These are phyloP conservation scores for Waitea zeae DNA, from an alignment of 1,284 basidiomycete genomes.

Conservation along the genomic window DNA sequence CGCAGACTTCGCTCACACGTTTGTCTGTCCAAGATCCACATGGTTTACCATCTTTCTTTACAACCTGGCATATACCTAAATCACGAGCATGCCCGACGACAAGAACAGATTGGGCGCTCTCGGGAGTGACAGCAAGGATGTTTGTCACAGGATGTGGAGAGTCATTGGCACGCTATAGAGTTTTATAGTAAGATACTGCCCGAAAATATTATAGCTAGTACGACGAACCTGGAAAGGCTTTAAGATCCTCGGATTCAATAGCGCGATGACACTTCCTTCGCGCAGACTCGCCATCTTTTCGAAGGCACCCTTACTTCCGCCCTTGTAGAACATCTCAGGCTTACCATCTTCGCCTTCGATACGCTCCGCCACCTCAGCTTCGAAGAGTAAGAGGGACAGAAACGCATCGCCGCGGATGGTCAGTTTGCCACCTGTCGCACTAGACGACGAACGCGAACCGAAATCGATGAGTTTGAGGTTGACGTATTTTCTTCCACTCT, in stretches of 20 bases:
- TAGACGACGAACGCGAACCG: constrained; percentile 35
- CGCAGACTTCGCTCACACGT: constrained; percentile 69
- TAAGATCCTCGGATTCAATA: constrained; percentile 78
- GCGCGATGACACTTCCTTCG: constrained; percentile 79
- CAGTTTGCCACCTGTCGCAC: constrained; percentile 33
- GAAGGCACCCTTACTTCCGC: constrained; percentile 86
- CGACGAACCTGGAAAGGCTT: constrained; percentile 63
- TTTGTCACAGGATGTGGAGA: constrained; percentile 65
- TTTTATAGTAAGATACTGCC: no score
- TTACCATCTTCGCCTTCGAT: constrained; percentile 24
- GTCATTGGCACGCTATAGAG: constrained; percentile 26
- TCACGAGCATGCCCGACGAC: constrained; percentile 78
- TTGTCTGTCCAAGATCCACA: constrained; percentile 84
- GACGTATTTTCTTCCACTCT: constrained; percentile 62
- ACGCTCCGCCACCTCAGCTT: constrained; percentile 45
- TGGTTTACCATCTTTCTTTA: constrained; percentile 60
- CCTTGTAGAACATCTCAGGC: constrained; percentile 54
- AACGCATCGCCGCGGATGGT: constrained; percentile 66
- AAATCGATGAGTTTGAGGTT: constrained; percentile 79
- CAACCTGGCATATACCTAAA: constrained; percentile 67
- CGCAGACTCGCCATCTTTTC: constrained; percentile 73
- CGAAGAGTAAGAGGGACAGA: constrained; percentile 74
- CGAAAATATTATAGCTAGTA: background rate
- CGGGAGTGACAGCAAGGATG: constrained; percentile 77
- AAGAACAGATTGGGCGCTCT: constrained; percentile 62